Base-by-base conservation (phyloP, 176 grass and related monocot genomes). In the Puya raimondii region DNA sequence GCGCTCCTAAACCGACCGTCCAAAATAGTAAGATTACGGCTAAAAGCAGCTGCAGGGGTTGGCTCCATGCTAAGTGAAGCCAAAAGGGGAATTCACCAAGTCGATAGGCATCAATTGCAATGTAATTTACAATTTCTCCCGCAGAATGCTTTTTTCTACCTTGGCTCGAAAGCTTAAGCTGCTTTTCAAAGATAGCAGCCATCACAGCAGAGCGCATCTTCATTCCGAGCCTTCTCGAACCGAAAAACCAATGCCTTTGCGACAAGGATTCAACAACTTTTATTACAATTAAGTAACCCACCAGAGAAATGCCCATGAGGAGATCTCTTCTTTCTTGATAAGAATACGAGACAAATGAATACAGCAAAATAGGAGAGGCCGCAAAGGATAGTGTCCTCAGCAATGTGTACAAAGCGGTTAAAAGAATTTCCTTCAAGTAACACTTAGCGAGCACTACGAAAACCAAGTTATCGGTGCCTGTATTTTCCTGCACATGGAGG, bases 161-260 rank as follows among this genome's bases (percentile, higher is more conserved):
- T 42, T 86, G 79, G 66, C 57, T 83, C 4, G 88, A 91, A 42
- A 96, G 72, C 18, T 70, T 51, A 51, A 96, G 84, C 72, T 91
- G 88, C 63, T 96, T 92, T 47, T 82, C 70, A 66, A 89, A 96
- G 50, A 96, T 57, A 47, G 84, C 79, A 1, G 92, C 86, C 86
- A 91, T 96, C 53, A 92, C 67, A n/a, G 86, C 86, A 13, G 88
- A 96, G 15, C 88, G 82, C 89, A 96, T 91, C 71, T 85, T 86
- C 92, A 96, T 92, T 27, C 92, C 88, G 7, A 96, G 84, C 71
- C 84, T 80, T 69, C 89, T 72, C 1, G 89, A 82, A 1, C 81
- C 79, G 42, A 96, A 92, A 79, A 92, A 96, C 86, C 86, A 96
- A 68, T 96, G 88, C 70, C 92, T 53, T 80, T 81, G 89, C 21